Evolutionary conservation across 768 basidiomycete species (phyloP), one percentile per base, ranked within the genome.

Genomic region (Boletus bicolor): DNA sequence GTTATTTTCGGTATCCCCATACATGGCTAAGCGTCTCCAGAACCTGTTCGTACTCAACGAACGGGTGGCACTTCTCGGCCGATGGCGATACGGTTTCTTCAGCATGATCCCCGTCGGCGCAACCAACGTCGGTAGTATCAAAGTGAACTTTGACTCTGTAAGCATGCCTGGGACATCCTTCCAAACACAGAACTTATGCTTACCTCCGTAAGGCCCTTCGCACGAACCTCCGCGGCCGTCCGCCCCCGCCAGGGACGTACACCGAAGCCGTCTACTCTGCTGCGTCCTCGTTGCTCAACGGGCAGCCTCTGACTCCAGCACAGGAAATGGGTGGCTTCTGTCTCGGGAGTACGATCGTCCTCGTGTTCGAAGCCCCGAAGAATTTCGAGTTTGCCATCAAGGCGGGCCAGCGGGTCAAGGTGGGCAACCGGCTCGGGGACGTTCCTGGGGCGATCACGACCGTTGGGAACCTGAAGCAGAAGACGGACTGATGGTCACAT

Each of bases 251-350:
- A 0, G 95, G 94, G 30, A 90, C 93, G 1, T 97, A 91, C 73
- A 82, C 84, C 6, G 97, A 98, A 74, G 97, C 95, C 0, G 86
- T 91, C 14, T 99, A 99, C 72, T 82, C 86, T 3, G 82, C 81
- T 7, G 96, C 95, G 0, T 93, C 91, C 1, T 75, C 86, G 0
- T 72, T 98, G 28, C 79, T 98, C 36, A 80, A 84, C 17, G 97
- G 97, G 0, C 93, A 97, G 66, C 95, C 96, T 2, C 78, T 98
- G 44, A 77, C 76, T 0, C 79, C 89, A 1, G 95, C 91, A 1
- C 91, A 97, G 70, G 95, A 99, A 76, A 93, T 98, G 90, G 97
- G 97, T 34, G 97, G 95, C 1, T 99, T 99, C 75, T 89, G 86
- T 64, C 77, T 98, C 4, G 95, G 95, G 5, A 93, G 90, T 72